phyloP scores from a whole-genome alignment of 208 protist species.

The Trypanosoma mega region DNA sequence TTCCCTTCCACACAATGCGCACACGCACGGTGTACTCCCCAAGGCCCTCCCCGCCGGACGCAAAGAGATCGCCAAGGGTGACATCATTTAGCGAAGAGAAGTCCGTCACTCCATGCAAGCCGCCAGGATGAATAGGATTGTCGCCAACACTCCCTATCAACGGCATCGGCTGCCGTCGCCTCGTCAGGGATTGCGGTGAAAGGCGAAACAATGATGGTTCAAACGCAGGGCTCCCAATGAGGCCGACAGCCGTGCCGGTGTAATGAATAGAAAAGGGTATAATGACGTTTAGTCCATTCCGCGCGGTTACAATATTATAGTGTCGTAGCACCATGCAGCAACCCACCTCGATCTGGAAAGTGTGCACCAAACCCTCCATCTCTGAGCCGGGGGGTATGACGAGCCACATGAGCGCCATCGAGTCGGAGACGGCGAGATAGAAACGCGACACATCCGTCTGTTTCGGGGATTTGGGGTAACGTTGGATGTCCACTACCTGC shows the following conservation, averaged over 20 bases:
- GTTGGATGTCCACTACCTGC: slow-evolving; percentile 81
- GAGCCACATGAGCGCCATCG: slow-evolving; percentile 54
- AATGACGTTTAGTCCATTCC: slow-evolving; percentile 72
- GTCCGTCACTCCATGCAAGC: no score
- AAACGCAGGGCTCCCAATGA: slow-evolving; percentile 55
- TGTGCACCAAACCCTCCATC: slow-evolving; percentile 50
- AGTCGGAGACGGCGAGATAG: slow-evolving; percentile 72
- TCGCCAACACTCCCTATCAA: no score
- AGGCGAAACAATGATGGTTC: slow-evolving; percentile 38
- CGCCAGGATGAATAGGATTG: no score
- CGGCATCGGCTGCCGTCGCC: slow-evolving; percentile 1
- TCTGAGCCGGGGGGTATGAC: slow-evolving; percentile 50
- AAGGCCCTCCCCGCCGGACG: slow-evolving; percentile 30
- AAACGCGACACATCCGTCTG: slow-evolving; percentile 42
- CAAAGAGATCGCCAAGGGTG: slow-evolving; percentile 45
- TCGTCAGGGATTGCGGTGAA: slow-evolving; percentile 41
- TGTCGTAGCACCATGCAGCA: slow-evolving; percentile 54
- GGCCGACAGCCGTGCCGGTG: slow-evolving; percentile 38
- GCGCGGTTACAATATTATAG: slow-evolving; percentile 49
- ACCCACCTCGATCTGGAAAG: slow-evolving; percentile 73
- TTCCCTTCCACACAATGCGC: slow-evolving; percentile 64
- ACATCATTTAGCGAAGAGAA: no score
- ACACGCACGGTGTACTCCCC: slow-evolving; percentile 42
- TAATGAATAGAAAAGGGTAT: slow-evolving; percentile 42
- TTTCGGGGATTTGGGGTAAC: slow-evolving; percentile 37